These are phyloP conservation scores for Paraurostyla sp. DNA, from an alignment of 73 alveolate genomes.

Conservation along the genomic window DNA sequence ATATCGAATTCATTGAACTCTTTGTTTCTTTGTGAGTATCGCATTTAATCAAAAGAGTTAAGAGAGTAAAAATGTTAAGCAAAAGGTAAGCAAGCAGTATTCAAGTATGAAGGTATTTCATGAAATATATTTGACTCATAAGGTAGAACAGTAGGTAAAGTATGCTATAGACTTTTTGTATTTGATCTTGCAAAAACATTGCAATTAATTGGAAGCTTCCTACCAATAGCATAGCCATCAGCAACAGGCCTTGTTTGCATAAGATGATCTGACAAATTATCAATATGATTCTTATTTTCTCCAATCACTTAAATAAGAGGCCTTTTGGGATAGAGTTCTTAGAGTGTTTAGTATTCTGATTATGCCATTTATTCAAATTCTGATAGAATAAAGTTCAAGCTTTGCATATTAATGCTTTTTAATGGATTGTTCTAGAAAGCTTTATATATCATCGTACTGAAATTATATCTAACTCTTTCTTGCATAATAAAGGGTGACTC, in stretches of 20 bases:
- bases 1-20: slow-evolving; percentile 39
- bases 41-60: slow-evolving; percentile 46
- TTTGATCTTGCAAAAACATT: slow-evolving; percentile 33
- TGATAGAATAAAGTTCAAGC: slow-evolving; percentile 53
- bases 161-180: slow-evolving; percentile 46
- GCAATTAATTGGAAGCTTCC: not conserved
- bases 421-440: slow-evolving; percentile 46
- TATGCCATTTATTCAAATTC: slow-evolving; percentile 58
- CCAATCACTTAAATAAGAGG: slow-evolving; percentile 60
- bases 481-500: slow-evolving; percentile 88
- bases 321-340: slow-evolving; percentile 62
- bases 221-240: slow-evolving; percentile 56
- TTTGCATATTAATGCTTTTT: not conserved
- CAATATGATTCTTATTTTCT: slow-evolving; percentile 12
- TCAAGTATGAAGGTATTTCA: slow-evolving; percentile 58
- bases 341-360: slow-evolving; percentile 32
- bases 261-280: not conserved
- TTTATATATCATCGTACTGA: slow-evolving; percentile 24
- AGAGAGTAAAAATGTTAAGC: slow-evolving; percentile 58
- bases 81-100: slow-evolving; percentile 71
- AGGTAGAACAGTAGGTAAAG: slow-evolving; percentile 59
- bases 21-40: slow-evolving; percentile 17
- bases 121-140: slow-evolving; percentile 48
- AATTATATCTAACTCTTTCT: slow-evolving; percentile 22
- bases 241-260: slow-evolving; percentile 18